Percentiles rank a stretch among this genome's conserved stretches.
These are phyloP conservation scores for Allium cepa DNA, from an alignment of 106 monocot species.

Conservation along the genomic window DNA sequence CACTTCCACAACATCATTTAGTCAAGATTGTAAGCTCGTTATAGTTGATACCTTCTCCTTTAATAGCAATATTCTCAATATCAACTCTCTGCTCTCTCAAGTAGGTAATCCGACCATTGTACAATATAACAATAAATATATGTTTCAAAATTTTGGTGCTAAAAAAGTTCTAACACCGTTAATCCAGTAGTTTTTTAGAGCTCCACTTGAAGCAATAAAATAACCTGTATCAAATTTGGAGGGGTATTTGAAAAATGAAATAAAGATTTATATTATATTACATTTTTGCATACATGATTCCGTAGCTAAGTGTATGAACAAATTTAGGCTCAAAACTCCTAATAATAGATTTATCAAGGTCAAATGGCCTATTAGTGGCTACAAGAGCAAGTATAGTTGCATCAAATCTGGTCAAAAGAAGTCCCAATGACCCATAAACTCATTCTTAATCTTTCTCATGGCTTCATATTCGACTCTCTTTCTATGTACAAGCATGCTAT, in stretches of 20 bases:
- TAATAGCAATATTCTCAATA: conserved; percentile 33
- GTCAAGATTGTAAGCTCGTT: conserved; percentile 49
- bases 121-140: conserved; percentile 13
- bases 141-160: not conserved
- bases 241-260: not conserved
- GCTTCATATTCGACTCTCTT: conserved; percentile 33
- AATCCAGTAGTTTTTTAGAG: not conserved
- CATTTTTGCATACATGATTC: not conserved
- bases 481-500: conserved; percentile 51
- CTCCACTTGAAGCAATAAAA: not conserved
- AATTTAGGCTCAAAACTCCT: conserved; percentile 54
- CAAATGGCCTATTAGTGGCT: conserved; percentile 53
- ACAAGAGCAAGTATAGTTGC: conserved; percentile 50
- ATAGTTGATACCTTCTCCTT: conserved; percentile 35
- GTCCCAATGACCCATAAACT: conserved; percentile 58
- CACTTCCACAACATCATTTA: conserved; percentile 47
- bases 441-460: conserved; percentile 53
- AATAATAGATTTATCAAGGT: conserved; percentile 53
- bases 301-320: not conserved
- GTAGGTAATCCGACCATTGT: conserved; percentile 54
- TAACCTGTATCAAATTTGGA: not conserved
- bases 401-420: conserved; percentile 29
- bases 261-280: too few relatives aligned
- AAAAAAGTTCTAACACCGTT: not conserved
- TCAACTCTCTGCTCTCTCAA: conserved; percentile 33